Percentiles rank a stretch among this genome's conserved stretches.
phyloP scores from a whole-genome alignment of 495 filamentous ascomycete species.

The Xylaria castorea region DNA sequence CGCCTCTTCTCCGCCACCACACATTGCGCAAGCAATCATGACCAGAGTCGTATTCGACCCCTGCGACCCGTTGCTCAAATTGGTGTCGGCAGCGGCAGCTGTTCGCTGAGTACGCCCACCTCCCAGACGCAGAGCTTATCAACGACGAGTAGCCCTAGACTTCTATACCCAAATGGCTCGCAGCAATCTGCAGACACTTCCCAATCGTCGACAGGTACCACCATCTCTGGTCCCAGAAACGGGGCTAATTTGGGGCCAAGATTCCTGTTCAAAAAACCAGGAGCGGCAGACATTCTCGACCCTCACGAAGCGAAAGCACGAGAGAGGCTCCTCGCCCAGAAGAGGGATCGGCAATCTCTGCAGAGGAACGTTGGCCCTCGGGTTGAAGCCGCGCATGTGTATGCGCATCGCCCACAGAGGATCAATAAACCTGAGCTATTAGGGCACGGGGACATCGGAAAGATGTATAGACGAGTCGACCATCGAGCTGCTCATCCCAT shows the following conservation, averaged over 20 bases:
- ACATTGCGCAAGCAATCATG: not conserved
- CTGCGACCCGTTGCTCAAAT: not conserved
- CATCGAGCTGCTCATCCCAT: not conserved
- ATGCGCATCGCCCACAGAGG: constrained; percentile 29
- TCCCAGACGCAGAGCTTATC: not conserved
- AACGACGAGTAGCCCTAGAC: not conserved
- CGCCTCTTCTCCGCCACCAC: constrained; percentile 28
- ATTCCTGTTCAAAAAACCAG: not conserved
- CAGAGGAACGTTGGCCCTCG: constrained; percentile 6
- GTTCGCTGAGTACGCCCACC: not conserved
- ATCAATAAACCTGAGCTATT: too few relatives aligned
- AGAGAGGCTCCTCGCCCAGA: constrained; percentile 25
- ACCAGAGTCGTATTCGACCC: not conserved
- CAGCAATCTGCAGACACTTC: not conserved
- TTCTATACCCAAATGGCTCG: not conserved
- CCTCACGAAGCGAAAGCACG: constrained; percentile 33
- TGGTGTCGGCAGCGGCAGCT: not conserved
- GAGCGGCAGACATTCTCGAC: constrained; percentile 27
- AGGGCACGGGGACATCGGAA: too few relatives aligned
- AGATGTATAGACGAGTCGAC: not conserved
- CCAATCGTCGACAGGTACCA: not conserved
- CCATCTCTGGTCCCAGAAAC: not conserved
- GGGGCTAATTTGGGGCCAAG: not conserved
- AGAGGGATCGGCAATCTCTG: constrained; percentile 19
- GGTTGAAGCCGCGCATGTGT: constrained; percentile 24